Evolutionary conservation across 2,329 filamentous ascomycete species (phyloP).

Genomic region (Pseudogymnoascus sp.): DNA sequence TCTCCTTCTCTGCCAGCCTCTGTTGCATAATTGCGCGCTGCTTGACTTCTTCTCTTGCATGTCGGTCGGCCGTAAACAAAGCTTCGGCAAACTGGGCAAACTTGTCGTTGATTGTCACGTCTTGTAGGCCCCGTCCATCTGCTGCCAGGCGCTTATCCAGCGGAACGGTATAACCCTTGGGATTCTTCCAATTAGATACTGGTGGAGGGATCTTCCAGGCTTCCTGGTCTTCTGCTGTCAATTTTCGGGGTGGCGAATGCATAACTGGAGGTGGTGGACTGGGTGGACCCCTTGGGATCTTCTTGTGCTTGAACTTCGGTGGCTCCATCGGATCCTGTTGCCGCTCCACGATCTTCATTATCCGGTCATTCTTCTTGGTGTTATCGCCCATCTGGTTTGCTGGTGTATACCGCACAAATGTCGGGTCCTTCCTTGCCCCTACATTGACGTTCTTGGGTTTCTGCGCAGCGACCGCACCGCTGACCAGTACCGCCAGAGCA

Average conservation of each 20-base stretch:
- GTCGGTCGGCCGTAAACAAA: conserved; percentile 85
- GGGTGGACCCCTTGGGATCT: conserved; percentile 86
- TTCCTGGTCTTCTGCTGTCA: conserved; percentile 95
- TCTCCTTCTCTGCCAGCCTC: conserved; percentile 91
- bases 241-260: conserved; percentile 87
- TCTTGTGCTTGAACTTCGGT: conserved; percentile 98
- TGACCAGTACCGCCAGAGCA: conserved; percentile 73
- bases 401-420: conserved; percentile 91
- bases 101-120: conserved; percentile 96
- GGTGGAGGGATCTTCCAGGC: conserved; percentile 88
- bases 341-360: conserved; percentile 96
- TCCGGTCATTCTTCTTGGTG: conserved; percentile 80
- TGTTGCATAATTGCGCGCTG: conserved; percentile 93
- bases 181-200: conserved; percentile 98
- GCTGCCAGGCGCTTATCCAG: conserved; percentile 92
- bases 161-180: conserved; percentile 94
- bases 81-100: conserved; percentile 95
- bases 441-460: conserved; percentile 92
- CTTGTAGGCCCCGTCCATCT: conserved; percentile 83
- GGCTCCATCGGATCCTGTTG: conserved; percentile 95
- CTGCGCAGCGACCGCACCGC: conserved; percentile 80
- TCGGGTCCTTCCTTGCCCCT: conserved; percentile 72
- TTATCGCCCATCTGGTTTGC: conserved; percentile 92
- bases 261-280: conserved; percentile 90
- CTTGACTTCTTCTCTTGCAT: conserved; percentile 91